phyloP scores from a whole-genome alignment of 2,329 filamentous ascomycete species.

The Trichothecium roseum region DNA sequence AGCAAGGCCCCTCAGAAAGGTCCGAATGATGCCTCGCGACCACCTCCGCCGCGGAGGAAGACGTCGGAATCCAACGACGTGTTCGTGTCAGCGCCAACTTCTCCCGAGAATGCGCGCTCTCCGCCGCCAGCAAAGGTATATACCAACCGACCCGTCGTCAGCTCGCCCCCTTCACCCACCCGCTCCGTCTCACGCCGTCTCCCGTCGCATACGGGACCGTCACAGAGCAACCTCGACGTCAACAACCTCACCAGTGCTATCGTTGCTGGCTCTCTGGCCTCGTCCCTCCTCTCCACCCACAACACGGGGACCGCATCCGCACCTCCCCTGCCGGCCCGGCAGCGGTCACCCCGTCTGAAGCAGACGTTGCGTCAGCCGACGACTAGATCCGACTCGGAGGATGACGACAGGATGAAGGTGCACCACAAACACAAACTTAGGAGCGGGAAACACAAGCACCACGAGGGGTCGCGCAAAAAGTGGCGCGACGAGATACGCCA shows the following conservation, averaged over 20 bases:
- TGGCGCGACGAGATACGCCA: slow-evolving; percentile 69
- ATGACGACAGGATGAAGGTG: slow-evolving; percentile 34
- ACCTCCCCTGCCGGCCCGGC: slow-evolving; percentile 29
- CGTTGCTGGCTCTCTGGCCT: slow-evolving; percentile 63
- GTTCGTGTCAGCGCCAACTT: slow-evolving; percentile 20
- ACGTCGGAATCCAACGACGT: slow-evolving; percentile 10
- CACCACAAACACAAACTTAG: slow-evolving; percentile 42
- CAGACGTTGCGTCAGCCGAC: slow-evolving; percentile 54
- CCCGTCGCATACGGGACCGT: slow-evolving; percentile 15
- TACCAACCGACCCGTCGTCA: slow-evolving; percentile 13
- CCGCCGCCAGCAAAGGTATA: slow-evolving; percentile 2
- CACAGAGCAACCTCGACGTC: slow-evolving; percentile 35
- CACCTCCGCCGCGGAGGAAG: slow-evolving; percentile 4
- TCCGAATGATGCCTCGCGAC: slow-evolving; percentile 1
- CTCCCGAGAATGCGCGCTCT: slow-evolving; percentile 4
- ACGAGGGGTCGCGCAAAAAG: slow-evolving; percentile 63
- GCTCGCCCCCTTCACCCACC: slow-evolving; percentile 23
- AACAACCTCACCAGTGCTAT: slow-evolving; percentile 64
- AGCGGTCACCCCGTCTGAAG: slow-evolving; percentile 44
- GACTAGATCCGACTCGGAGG: slow-evolving; percentile 29
- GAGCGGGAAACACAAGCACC: slow-evolving; percentile 56
- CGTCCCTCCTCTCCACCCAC: slow-evolving; percentile 40
- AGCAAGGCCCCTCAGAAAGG: slow-evolving; percentile 1
- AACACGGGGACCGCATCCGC: slow-evolving; percentile 25
- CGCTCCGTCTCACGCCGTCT: slow-evolving; percentile 18